Percentiles rank a stretch among this genome's conserved stretches.
Conservation (phyloP, 148 eudicot genomes). For the Amaranthus cruentus region DNA sequence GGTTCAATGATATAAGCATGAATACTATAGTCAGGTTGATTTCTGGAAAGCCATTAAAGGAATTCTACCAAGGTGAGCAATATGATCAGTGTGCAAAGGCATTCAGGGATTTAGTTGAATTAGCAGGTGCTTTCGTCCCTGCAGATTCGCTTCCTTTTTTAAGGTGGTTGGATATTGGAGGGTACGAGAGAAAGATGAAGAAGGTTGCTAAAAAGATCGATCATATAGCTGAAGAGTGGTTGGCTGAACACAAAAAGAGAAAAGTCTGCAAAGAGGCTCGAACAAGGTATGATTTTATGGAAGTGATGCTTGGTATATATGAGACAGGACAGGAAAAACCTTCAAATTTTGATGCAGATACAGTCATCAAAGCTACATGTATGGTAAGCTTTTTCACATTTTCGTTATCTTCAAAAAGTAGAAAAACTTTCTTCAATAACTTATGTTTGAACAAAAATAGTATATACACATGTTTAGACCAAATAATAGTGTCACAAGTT, state of each 20-base stretch:
- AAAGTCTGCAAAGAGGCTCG: not conserved
- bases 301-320: slow-evolving; percentile 22
- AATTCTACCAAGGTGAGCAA: slow-evolving; percentile 11
- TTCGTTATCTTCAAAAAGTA: not conserved
- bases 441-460: too few species aligned
- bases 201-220: slow-evolving; percentile 16
- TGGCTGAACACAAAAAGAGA: slow-evolving; percentile 25
- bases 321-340: slow-evolving; percentile 3
- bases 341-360: slow-evolving; percentile 15
- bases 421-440: too few species aligned
- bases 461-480: too few species aligned
- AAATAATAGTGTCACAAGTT: too few species aligned
- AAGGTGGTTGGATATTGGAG: slow-evolving; percentile 32
- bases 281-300: slow-evolving; percentile 23
- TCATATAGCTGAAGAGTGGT: slow-evolving; percentile 17
- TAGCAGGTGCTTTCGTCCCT: slow-evolving; percentile 11
- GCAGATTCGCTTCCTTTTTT: slow-evolving; percentile 25
- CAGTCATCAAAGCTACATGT: slow-evolving; percentile 32
- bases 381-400: slow-evolving; percentile 5
- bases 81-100: slow-evolving; percentile 13
- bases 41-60: slow-evolving; percentile 34
- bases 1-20: slow-evolving; percentile 39
- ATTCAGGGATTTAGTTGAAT: slow-evolving; percentile 23
- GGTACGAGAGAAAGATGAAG: slow-evolving; percentile 29
- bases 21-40: slow-evolving; percentile 30